Conservation (phyloP, 176 grass and related monocot species). For the Oryza brachyantha region DNA sequence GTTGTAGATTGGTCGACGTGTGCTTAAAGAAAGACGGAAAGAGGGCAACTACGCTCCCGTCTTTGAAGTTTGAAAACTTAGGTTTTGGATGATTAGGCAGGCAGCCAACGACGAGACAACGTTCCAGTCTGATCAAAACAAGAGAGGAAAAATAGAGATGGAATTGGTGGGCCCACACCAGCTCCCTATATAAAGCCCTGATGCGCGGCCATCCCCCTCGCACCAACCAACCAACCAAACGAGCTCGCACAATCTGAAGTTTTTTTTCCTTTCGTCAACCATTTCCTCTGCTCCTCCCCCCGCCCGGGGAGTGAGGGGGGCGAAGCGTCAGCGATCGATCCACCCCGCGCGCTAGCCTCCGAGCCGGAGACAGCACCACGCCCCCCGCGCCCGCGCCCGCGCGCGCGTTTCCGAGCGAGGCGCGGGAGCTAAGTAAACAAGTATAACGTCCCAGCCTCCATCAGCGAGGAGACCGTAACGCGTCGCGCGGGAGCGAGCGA, state of each 20-base stretch:
- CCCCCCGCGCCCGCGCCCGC: too few species aligned
- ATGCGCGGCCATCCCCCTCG: neutral
- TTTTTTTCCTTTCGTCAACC: slow-evolving; percentile 1
- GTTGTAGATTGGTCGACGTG: neutral
- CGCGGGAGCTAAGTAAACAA: too few species aligned
- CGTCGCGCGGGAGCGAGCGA: too few species aligned
- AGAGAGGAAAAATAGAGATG: neutral
- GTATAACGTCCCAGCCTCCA: neutral
- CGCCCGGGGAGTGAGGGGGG: neutral
- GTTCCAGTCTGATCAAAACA: neutral
- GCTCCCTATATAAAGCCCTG: slow-evolving; percentile 5
- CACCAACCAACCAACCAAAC: neutral
- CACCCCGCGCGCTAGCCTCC: slow-evolving; percentile 17
- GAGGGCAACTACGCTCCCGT: neutral
- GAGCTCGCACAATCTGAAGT: neutral
- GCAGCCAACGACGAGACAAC: neutral
- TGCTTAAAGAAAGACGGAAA: neutral
- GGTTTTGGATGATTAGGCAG: too few species aligned
- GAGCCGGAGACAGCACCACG: neutral
- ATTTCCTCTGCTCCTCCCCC: neutral
- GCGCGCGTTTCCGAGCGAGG: neutral
- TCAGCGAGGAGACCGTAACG: neutral
- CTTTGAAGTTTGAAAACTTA: neutral
- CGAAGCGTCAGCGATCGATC: too few species aligned
- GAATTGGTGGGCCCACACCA: too few species aligned